A percentile compares a stretch with the other conserved stretches of the same genome.
These are phyloP conservation scores for Aureobasidium zeae DNA, from an alignment of 2,329 filamentous ascomycete species.

Conservation along the genomic window DNA sequence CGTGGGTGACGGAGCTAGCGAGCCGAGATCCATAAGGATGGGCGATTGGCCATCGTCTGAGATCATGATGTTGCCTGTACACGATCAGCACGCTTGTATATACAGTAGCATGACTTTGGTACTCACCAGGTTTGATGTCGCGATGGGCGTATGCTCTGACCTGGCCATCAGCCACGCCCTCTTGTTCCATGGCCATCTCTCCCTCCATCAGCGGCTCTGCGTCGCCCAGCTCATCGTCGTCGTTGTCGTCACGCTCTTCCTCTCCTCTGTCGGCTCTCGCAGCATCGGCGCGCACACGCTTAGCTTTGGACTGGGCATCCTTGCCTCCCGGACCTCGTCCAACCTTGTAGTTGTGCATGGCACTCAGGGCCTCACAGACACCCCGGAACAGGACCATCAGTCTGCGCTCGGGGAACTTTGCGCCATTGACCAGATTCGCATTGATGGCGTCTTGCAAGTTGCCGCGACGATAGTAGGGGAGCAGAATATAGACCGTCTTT, in stretches of 20 bases:
- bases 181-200: constrained; percentile 59
- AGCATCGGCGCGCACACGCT: constrained; percentile 46
- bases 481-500: constrained; percentile 93
- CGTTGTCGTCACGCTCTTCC: constrained; percentile 32
- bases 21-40: constrained; percentile 96
- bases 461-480: constrained; percentile 89
- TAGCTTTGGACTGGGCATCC: constrained; percentile 44
- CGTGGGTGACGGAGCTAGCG: constrained; percentile 75
- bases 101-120: neutral
- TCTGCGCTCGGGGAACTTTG: constrained; percentile 74
- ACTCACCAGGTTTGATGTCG: constrained; percentile 88
- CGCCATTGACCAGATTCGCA: constrained; percentile 93
- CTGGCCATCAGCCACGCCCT: constrained; percentile 59
- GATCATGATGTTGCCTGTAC: constrained; percentile 87
- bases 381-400: constrained; percentile 87
- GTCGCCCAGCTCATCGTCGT: constrained; percentile 62
- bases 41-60: constrained; percentile 78
- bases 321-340: constrained; percentile 45
- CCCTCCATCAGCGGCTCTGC: constrained; percentile 75
- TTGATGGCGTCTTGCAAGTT: constrained; percentile 99
- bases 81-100: neutral
- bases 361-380: constrained; percentile 75
- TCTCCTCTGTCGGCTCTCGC: constrained; percentile 44
- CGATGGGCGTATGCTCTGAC: constrained; percentile 80
- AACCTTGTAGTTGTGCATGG: constrained; percentile 83